Evolutionary conservation across 2,329 filamentous ascomycete genomes (phyloP), one percentile per base, ranked within the genome.

Genomic region (Xylariaceae sp.): DNA sequence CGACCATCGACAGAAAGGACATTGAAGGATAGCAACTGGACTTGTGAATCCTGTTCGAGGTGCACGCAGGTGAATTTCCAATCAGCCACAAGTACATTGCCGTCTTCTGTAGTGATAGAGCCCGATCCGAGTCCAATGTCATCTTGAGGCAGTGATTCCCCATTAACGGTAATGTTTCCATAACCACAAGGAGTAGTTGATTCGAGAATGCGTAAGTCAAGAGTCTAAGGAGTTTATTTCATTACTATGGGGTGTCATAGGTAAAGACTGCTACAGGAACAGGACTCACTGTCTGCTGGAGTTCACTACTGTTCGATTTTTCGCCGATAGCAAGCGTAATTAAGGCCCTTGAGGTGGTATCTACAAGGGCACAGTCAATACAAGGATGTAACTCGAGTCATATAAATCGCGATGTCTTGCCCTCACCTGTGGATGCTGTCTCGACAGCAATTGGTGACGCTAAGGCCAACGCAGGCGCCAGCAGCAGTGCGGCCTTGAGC

Each of bases 51-150:
- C 21, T 73, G 71, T 52, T 74, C 74, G 47, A 74, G 69, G 12
- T 74, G 72, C 34, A 78, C 68, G 59, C 82, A 84, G 56, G 75
- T 73, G 54, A 82, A 77, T 14, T 71, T 67, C 82, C 82, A 84
- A 46, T 73, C 71, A 54, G 78, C 79, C 19, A 73, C 67, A 49
- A 82, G 69, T 46, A 72, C 63, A 52, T 68, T 70, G 53, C 74
- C 75, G 24, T 74, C 64, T 26, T 75, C 70, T 37, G 76, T 70
- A 12, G 69, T 68, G 52, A 84, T 69, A 17, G 72, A 65, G 17
- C 79, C 79, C 26, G 73, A 74, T 45, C 80, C 79, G 39, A 65
- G 56, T n/a, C 75, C 75, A 52, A 73, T 67, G 17, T 67, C 73
- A 39, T 74, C 71, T 56, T 78, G 76, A 14, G 70, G 60, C 4